Evolutionary conservation across 2,329 filamentous ascomycete species (phyloP).

Genomic region (Hypoxylon sp.): DNA sequence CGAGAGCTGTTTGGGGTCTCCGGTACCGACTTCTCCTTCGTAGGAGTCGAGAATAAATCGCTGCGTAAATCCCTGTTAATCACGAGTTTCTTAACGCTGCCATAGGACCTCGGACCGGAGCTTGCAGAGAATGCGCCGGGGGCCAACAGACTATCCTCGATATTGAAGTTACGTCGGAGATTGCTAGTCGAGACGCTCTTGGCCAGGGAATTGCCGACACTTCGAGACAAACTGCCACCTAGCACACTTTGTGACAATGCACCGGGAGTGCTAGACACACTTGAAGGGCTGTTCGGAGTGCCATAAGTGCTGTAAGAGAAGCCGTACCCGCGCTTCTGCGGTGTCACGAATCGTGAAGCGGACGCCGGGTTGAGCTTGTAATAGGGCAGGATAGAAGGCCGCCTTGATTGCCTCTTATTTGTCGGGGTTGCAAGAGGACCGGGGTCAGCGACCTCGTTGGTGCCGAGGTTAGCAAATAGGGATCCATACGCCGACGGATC

Average conservation of each 20-base stretch:
- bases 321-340: constrained; percentile 88
- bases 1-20: constrained; percentile 60
- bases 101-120: constrained; percentile 71
- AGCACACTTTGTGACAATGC: constrained; percentile 75
- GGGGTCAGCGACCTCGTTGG: constrained; percentile 74
- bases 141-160: constrained; percentile 86
- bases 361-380: constrained; percentile 88
- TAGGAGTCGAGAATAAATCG: constrained; percentile 74
- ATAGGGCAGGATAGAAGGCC: constrained; percentile 83
- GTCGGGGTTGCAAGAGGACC: constrained; percentile 94
- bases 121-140: constrained; percentile 86
- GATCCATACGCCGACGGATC: constrained; percentile 93
- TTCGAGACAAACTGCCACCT: constrained; percentile 74
- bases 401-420: constrained; percentile 79
- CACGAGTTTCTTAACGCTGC: constrained; percentile 87
- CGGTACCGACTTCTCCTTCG: constrained; percentile 61
- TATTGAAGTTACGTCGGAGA: constrained; percentile 82
- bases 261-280: constrained; percentile 76
- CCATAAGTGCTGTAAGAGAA: constrained; percentile 95
- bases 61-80: constrained; percentile 90
- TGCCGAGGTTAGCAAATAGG: constrained; percentile 81
- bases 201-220: constrained; percentile 81
- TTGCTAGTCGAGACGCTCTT: constrained; percentile 93
- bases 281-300: constrained; percentile 78
- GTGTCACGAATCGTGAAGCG: constrained; percentile 82